A percentile compares a stretch with the other conserved stretches of the same genome.
Conservation (phyloP, 441 rosid species). For the Capsella rubella region DNA sequence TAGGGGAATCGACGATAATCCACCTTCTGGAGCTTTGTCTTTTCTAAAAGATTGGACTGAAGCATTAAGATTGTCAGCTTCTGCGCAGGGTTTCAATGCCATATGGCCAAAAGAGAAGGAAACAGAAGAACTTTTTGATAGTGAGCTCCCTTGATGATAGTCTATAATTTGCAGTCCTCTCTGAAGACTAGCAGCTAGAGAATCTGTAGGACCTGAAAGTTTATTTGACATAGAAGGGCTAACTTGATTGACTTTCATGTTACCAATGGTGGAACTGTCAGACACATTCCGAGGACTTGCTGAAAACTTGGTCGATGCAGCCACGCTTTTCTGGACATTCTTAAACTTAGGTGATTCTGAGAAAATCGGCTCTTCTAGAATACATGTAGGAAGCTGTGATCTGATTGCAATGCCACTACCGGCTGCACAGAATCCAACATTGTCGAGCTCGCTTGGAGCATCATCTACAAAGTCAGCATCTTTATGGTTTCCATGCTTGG, state of each 20-base stretch:
- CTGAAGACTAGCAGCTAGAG: conserved; percentile 91
- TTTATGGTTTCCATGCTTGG: conserved; percentile 49
- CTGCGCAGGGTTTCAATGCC: conserved; percentile 69
- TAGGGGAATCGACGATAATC: conserved; percentile 46
- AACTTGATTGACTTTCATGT: conserved; percentile 50
- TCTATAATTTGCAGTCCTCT: conserved; percentile 91
- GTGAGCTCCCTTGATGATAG: conserved; percentile 62
- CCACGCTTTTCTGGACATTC: conserved; percentile 67
- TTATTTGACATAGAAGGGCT: conserved; percentile 71
- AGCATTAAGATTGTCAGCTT: conserved; percentile 54
- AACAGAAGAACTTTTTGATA: conserved; percentile 65
- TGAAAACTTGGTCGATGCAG: conserved; percentile 51
- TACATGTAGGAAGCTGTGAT: conserved; percentile 51
- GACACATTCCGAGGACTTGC: conserved; percentile 56
- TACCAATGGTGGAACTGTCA: conserved; percentile 45
- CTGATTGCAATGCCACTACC: conserved; percentile 56
- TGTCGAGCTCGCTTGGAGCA: conserved; percentile 25
- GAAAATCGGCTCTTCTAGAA: conserved; percentile 68
- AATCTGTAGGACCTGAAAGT: conserved; percentile 66
- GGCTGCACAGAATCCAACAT: not conserved
- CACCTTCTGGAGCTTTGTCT: conserved; percentile 46
- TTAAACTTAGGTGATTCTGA: conserved; percentile 91
- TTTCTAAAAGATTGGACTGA: conserved; percentile 54
- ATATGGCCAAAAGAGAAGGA: conserved; percentile 88
- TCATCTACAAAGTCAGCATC: conserved; percentile 44